Percentiles rank a stretch among this genome's conserved stretches.
Conservation (phyloP, 257 asterid species). For the Capsicum pubescens region DNA sequence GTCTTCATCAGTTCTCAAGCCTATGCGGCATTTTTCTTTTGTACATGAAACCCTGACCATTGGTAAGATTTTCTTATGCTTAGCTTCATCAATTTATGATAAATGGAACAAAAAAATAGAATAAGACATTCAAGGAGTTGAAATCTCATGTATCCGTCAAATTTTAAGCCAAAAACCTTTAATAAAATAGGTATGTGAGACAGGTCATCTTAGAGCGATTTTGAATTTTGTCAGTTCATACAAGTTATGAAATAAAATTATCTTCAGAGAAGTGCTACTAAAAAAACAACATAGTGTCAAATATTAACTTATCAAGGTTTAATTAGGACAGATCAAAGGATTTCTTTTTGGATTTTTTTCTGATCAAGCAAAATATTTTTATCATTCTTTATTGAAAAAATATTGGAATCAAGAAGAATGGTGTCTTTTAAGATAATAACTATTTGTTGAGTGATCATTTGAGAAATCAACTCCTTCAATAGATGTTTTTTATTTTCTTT, state of each 20-base stretch:
- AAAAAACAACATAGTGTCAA: too few species aligned
- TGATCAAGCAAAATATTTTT: not conserved
- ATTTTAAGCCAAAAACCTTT: not conserved
- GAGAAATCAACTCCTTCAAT: too few species aligned
- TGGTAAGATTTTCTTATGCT: conserved; percentile 59
- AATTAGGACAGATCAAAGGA: not conserved
- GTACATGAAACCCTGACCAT: conserved; percentile 93
- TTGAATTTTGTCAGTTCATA: not conserved
- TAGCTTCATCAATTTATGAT: not conserved
- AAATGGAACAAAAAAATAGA: not conserved
- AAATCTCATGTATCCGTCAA: not conserved
- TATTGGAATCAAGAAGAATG: too few species aligned
- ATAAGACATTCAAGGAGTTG: not conserved
- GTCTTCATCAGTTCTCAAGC: too few species aligned
- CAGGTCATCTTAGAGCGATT: not conserved
- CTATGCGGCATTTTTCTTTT: conserved; percentile 62
- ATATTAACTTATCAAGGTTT: not conserved
- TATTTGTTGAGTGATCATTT: too few species aligned
- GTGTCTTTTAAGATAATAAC: too few species aligned
- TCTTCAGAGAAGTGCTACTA: too few species aligned
- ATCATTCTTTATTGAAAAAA: too few species aligned
- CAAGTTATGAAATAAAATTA: not conserved
- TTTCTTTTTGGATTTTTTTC: not conserved
- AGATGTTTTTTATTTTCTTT: not conserved
- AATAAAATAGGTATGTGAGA: not conserved